Base-by-base conservation (phyloP, 2,329 filamentous ascomycete genomes). In the Neospermospora avenae region DNA sequence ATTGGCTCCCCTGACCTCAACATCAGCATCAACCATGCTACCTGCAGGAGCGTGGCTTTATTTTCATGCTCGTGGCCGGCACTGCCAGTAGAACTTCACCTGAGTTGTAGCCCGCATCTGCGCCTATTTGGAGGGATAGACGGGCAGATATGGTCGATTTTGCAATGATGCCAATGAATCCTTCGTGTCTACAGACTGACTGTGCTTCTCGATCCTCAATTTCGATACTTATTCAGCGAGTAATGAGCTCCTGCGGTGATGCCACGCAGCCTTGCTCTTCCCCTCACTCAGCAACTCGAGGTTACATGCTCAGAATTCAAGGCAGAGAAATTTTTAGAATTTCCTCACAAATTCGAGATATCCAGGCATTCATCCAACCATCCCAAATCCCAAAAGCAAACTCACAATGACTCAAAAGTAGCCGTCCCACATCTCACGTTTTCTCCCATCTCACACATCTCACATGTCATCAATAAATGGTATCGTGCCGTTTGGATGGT, bases 1-100 rank as follows among this genome's bases (percentile, higher is more conserved):
- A 70, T 69, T 70, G 68, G 68, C 42, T 54, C 64, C 22, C 48
- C 5, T 39, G 44, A 64, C 65, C 31, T 46, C 60, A 61, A 61
- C 59, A 63, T 61, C 62, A 68, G 58, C 62, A 65, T 63, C 57
- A 61, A 42, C 20, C n/a, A 42, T 18, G 39, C n/a, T 42, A n/a
- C 39, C 28, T 60, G 55, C 59, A 63, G 66, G 63, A 67, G 64
- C 60, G 60, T 58, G 63, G 59, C 60, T 55, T 28, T 60, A 58
- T 61, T 59, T 62, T 55, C 39, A 63, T 63, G 60, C 60, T 58
- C 49, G 60, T 42, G 54, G 64, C 61, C 62, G 64, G 59, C 53
- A 57, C 53, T 60, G 52, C 53, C 57, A 59, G 4, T 3, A 10
- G 11, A 39, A 16, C n/a, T 5, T 10, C 11, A 37, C 11, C 11